Base-by-base conservation (phyloP, 495 filamentous ascomycete species). In the Podospora tetraspora region DNA sequence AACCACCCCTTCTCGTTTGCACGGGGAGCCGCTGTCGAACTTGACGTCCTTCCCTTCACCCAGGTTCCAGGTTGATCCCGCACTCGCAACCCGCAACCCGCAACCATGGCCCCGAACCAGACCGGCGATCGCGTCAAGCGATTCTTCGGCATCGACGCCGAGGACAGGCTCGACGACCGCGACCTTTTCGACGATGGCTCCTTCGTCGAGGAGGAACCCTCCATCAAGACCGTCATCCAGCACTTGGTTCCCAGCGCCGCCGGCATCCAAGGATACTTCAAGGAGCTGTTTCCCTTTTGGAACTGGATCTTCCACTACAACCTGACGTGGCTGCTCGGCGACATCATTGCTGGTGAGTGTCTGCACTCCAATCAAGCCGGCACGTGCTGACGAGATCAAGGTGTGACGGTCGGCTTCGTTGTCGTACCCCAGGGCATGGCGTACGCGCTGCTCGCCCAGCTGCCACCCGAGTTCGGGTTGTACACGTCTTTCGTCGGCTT, bases 201-300 rank as follows among this genome's bases (percentile, higher is more conserved):
- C 64, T 96, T 90, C 71, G 81, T 92, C 57, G 93, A 97, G 76
- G 78, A 84, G 3, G 93, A 97, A 72, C 93, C 93, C 5, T 90
- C 88, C 3, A 79, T 83, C 3, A 66, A 75, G 12, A 91, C 93
- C 72, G 94, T 89, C 87, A 66, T 96, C 57, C 73, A 73, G 2
- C 80, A 87, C 10, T 71, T 88, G 52, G 73, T 80, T 8, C 93
- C 93, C 3, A 82, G 81, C 13, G 70, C 77, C 8, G 61, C 70
- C 1, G 83, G 89, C 5, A 52, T 89, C 29, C 57, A 68, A 11
- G 68, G 77, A 1, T 96, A 94, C 71, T 67, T 87, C 63, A 67
- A 69, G 13, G 74, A 72, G n/a, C 71, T 81, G 64, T 80, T 85
- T 63, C 83, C 83, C 8, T 84, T 85, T 68, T 69, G 79, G 7